Evolutionary conservation across 2,329 filamentous ascomycete genomes (phyloP).

Genomic region (Penicillium sp.): DNA sequence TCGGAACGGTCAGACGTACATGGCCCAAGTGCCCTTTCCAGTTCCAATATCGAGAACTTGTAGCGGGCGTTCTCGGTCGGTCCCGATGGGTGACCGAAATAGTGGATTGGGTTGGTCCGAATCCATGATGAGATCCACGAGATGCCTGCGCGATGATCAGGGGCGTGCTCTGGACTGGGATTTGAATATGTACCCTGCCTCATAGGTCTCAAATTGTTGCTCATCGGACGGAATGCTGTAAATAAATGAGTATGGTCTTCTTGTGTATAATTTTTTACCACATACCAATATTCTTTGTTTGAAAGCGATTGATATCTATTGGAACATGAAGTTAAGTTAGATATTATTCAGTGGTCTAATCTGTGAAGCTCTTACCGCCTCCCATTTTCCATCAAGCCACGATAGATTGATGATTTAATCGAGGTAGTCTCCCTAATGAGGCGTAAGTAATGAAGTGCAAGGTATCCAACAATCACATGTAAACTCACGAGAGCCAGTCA

Average conservation of each 20-base stretch:
- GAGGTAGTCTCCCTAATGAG: conserved; percentile 2
- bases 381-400: conserved; percentile 5
- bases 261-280: background rate
- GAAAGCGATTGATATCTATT: conserved; percentile 7
- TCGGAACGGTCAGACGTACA: conserved; percentile 9
- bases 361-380: background rate
- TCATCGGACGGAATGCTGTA: conserved; percentile 7
- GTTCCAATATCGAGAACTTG: conserved; percentile 18
- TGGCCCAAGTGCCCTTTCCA: conserved; percentile 18
- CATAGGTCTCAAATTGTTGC: conserved; percentile 8
- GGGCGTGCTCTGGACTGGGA: background rate
- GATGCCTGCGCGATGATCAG: conserved; percentile 4
- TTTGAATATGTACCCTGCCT: background rate
- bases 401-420: conserved; percentile 6
- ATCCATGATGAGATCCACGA: conserved; percentile 16
- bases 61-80: background rate
- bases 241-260: background rate
- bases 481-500: conserved; percentile 10
- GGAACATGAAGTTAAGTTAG: background rate
- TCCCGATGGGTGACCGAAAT: conserved; percentile 10
- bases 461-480: background rate
- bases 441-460: background rate
- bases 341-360: background rate
- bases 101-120: conserved; percentile 11
- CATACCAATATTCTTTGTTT: conserved; percentile 5